Evolutionary conservation across 305 asterid genomes (phyloP).

Genomic region (Fraxinus angustifolia): DNA sequence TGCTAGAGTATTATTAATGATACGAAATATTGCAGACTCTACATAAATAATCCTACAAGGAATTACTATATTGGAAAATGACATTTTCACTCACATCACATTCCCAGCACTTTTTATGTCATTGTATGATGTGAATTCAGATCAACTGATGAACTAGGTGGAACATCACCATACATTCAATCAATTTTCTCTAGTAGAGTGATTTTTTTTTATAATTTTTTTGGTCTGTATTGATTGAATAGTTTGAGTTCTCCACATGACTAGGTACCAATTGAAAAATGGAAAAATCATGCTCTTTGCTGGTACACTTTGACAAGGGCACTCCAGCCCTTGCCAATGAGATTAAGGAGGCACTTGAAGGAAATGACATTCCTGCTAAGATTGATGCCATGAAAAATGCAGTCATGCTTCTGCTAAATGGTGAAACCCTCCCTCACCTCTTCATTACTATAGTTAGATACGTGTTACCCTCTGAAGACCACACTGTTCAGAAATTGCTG

Average conservation of each 20-base stretch:
- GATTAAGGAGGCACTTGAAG: conserved; percentile 94
- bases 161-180: background rate
- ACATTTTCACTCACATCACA: background rate
- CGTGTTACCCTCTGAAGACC: conserved; percentile 51
- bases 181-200: background rate
- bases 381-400: conserved; percentile 42
- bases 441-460: conserved; percentile 78
- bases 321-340: conserved; percentile 86
- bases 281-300: conserved; percentile 83
- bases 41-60: background rate
- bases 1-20: background rate
- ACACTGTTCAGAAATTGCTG: conserved; percentile 78
- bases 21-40: background rate
- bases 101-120: background rate
- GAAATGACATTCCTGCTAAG: conserved; percentile 61
- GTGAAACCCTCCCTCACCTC: conserved; percentile 84
- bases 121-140: background rate
- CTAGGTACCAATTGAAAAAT: conserved; percentile 28
- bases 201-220: background rate
- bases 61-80: background rate
- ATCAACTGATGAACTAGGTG: background rate
- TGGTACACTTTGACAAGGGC: conserved; percentile 37
- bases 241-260: background rate
- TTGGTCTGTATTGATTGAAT: background rate
- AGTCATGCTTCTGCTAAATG: conserved; percentile 79